phyloP scores from a whole-genome alignment of 768 basidiomycete genomes.

The Dioszegia crocea region DNA sequence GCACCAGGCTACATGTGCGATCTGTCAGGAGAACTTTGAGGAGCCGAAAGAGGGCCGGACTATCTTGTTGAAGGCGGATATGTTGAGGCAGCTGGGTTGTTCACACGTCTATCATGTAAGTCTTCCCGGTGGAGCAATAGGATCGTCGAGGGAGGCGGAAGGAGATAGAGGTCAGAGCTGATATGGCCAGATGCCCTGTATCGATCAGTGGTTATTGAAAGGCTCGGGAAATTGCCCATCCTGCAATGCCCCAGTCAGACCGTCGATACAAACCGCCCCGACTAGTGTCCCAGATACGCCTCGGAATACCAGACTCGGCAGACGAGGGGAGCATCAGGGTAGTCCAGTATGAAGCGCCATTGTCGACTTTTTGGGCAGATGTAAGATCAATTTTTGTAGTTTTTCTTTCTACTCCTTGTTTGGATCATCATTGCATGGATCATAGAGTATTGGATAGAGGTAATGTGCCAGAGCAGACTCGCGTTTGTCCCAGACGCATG shows the following conservation, averaged over 20 bases:
- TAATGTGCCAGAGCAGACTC: too few species aligned
- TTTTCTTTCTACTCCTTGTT: too few species aligned
- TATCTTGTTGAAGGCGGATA: slow-evolving; percentile 51
- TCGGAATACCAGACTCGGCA: too few species aligned
- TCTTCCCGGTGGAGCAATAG: too few species aligned
- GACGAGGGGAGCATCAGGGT: not conserved
- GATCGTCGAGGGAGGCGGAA: too few species aligned
- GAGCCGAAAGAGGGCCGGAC: slow-evolving; percentile 17
- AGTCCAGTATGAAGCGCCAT: not conserved
- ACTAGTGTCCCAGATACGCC: not conserved
- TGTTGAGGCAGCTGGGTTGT: slow-evolving; percentile 69
- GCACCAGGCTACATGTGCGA: slow-evolving; percentile 28
- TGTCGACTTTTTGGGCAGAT: too few species aligned
- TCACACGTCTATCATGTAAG: slow-evolving; percentile 88
- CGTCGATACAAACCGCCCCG: not conserved
- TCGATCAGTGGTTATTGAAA: slow-evolving; percentile 82
- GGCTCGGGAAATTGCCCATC: slow-evolving; percentile 83
- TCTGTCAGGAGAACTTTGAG: slow-evolving; percentile 34
- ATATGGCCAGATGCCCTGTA: slow-evolving; percentile 52
- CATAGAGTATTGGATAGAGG: too few species aligned
- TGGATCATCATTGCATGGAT: too few species aligned
- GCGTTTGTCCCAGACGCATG: too few species aligned
- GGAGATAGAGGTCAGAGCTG: too few species aligned
- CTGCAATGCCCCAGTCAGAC: slow-evolving; percentile 57
- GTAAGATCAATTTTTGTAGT: too few species aligned